These are phyloP conservation scores for Ciborinia camelliae DNA, from an alignment of 2,329 filamentous ascomycete species.

Conservation along the genomic window DNA sequence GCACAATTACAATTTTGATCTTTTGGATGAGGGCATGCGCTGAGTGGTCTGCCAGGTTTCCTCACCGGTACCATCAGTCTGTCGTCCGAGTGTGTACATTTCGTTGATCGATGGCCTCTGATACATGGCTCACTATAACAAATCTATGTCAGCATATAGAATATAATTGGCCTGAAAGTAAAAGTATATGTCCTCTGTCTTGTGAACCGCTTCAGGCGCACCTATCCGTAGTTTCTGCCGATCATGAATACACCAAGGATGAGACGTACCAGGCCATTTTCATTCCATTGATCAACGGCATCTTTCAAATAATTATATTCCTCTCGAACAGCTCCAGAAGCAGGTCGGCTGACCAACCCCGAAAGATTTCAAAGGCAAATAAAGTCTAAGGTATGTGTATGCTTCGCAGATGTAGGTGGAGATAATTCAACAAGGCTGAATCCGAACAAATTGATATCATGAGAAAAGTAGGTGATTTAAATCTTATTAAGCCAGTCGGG, in stretches of 20 bases:
- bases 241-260: neutral
- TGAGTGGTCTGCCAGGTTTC: constrained; percentile 68
- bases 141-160: constrained; percentile 24
- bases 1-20: constrained; percentile 53
- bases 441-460: constrained; percentile 1
- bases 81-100: constrained; percentile 66
- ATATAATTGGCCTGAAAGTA: neutral
- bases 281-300: constrained; percentile 67
- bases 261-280: constrained; percentile 68
- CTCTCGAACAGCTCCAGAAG: constrained; percentile 17
- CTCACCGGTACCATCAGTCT: constrained; percentile 67
- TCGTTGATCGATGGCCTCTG: constrained; percentile 71
- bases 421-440: neutral
- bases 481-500: neutral
- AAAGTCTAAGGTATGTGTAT: constrained; percentile 16
- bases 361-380: constrained; percentile 26
- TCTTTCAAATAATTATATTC: constrained; percentile 38
- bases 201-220: constrained; percentile 1
- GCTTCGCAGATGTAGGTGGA: neutral
- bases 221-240: neutral
- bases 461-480: neutral
- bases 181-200: neutral
- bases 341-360: constrained; percentile 23
- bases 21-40: constrained; percentile 62
- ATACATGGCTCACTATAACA: constrained; percentile 65